Conservation (phyloP, 768 basidiomycete genomes). For the Tricholoma flavovirens region DNA sequence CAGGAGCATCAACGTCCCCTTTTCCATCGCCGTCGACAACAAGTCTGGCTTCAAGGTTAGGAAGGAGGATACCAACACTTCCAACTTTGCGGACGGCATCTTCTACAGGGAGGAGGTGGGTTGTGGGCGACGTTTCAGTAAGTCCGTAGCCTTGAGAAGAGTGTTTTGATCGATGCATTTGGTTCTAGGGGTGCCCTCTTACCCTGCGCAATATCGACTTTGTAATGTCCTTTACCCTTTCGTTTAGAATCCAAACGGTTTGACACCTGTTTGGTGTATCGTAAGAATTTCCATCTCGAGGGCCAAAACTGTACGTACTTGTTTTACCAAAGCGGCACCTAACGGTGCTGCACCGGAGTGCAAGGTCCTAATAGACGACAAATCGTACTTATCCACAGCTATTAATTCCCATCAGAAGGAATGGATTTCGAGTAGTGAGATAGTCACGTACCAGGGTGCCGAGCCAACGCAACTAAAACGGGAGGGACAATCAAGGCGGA, state of each 20-base stretch:
- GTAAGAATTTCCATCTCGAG: constrained; percentile 12
- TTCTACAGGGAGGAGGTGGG: constrained; percentile 45
- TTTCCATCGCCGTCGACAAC: constrained; percentile 58
- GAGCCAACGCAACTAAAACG: constrained; percentile 69
- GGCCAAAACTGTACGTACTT: constrained; percentile 30
- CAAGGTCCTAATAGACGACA: constrained; percentile 51
- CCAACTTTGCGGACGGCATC: constrained; percentile 49
- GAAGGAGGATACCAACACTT: constrained; percentile 62
- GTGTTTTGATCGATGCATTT: not conserved
- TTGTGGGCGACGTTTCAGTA: constrained; percentile 77
- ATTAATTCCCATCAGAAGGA: not conserved
- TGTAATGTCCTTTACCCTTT: constrained; percentile 30
- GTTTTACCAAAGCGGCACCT: constrained; percentile 52
- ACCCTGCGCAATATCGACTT: constrained; percentile 49
- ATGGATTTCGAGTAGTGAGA: not conserved
- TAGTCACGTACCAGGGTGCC: constrained; percentile 54
- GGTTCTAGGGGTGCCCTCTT: not conserved
- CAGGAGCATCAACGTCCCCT: constrained; percentile 38
- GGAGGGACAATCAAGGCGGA: constrained; percentile 68
- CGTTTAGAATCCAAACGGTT: constrained; percentile 30
- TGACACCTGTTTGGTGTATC: constrained; percentile 24
- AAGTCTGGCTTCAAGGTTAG: constrained; percentile 72
- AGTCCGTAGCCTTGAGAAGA: constrained; percentile 57
- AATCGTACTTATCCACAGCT: constrained; percentile 64
- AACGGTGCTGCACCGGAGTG: constrained; percentile 81